Evolutionary conservation across 2,329 filamentous ascomycete genomes (phyloP).

Genomic region (Aspergillus spinulosporus): DNA sequence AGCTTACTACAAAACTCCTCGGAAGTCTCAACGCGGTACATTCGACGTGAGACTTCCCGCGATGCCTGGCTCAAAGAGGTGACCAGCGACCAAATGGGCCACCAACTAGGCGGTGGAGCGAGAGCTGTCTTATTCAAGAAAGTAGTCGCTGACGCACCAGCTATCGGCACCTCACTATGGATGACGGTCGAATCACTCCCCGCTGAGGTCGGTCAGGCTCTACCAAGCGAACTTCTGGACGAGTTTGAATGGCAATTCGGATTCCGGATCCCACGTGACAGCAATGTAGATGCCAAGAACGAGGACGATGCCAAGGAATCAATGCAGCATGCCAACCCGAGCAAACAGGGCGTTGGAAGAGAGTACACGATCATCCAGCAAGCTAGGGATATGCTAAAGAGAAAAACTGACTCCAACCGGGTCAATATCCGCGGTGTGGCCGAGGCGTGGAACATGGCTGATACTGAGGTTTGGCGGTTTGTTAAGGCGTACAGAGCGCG

Average conservation of each 20-base stretch:
- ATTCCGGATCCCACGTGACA: constrained; percentile 68
- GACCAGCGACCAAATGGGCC: constrained; percentile 68
- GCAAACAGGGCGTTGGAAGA: constrained; percentile 37
- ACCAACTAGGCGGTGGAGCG: constrained; percentile 61
- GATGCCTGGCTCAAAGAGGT: constrained; percentile 76
- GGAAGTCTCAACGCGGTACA: constrained; percentile 62
- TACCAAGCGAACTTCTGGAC: constrained; percentile 53
- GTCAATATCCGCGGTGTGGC: constrained; percentile 46
- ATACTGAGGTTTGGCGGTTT: constrained; percentile 66
- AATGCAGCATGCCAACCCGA: constrained; percentile 39
- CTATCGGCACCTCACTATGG: constrained; percentile 71
- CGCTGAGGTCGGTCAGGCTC: constrained; percentile 50
- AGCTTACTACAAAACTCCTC: constrained; percentile 63
- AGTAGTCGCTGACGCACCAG: constrained; percentile 69
- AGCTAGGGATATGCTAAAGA: constrained; percentile 48
- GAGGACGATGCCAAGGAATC: constrained; percentile 36
- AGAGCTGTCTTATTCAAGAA: constrained; percentile 78
- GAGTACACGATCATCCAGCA: constrained; percentile 54
- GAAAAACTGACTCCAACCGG: constrained; percentile 38
- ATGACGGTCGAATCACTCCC: constrained; percentile 67
- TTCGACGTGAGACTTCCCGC: constrained; percentile 67
- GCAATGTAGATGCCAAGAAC: constrained; percentile 41
- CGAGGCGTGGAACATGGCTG: constrained; percentile 60
- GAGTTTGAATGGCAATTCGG: constrained; percentile 89
- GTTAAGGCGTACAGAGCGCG: constrained; percentile 60